Base-by-base conservation (phyloP, 345 rosid species). In the Draba incana region DNA sequence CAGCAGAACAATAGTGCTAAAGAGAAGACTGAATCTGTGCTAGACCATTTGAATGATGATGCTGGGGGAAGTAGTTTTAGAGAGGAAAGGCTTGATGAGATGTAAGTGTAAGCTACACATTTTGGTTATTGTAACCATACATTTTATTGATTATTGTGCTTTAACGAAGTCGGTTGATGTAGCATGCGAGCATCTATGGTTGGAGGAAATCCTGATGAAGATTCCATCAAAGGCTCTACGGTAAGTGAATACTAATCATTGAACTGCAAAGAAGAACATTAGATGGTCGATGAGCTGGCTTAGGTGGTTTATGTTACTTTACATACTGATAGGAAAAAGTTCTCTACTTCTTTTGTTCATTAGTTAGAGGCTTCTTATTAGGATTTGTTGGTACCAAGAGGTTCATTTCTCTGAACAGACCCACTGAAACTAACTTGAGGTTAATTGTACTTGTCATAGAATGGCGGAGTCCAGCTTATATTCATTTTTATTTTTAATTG, bases 1-100 rank as follows among this genome's bases (percentile, higher is more conserved):
- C 72, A 31, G 67, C 82, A 75, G 58, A 49, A 57, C 56, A 72
- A 31, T 73, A 70, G 74, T 79, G 74, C 48, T 56, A 68, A 70
- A 75, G 86, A 79, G 43, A 82, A 78, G 76, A 75, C 33, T 35
- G 52, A 49, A 35, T 28, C 71, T 33, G 43, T 69, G 66, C 23
- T 41, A 64, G 65, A 44, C 0, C 30, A 28, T 27, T 6, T 39
- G 27, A 41, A 13, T 13, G 48, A 24, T 50, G 61, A 10, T 46
- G 42, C 4, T 6, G 27, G 58, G 31, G 24, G 46, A 0, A 68
- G 69, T 52, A n/a, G 9, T 75, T 31, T 3, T 10, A 54, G 13
- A 42, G 67, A 61, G 57, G 75, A 43, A 11, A 76, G 54, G 52
- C 37, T 49, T 10, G 72, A 76, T 66, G 77, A 65, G 11, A 31